Base-by-base conservation (phyloP, 2,329 filamentous ascomycete genomes). In the Cladosporium sp. region DNA sequence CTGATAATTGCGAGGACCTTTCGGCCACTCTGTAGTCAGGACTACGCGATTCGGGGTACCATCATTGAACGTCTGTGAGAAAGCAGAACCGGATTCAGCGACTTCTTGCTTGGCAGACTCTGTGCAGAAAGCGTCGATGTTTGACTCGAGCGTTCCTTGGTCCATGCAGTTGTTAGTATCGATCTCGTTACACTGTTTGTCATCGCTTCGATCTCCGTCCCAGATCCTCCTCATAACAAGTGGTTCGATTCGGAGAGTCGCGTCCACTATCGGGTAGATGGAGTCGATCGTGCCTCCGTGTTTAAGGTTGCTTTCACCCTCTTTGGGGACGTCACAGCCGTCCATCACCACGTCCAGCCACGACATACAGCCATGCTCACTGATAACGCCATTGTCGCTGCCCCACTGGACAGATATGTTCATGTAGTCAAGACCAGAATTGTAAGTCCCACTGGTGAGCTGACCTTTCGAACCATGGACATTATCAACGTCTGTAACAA, bases 281-380 rank as follows among this genome's bases (percentile, higher is more conserved):
- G 39, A 56, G 9, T 25, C 52, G 35, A 56, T 56, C 9, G 28
- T 56, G 9, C 57, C 57, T 13, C 57, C 57, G 15, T 56, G 52
- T 25, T 59, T 56, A n/a, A 32, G n/a, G 36, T 59, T 59, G 25
- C n/a, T n/a, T 2, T 22, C 20, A 9, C 40, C 19, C 2, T 44
- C 20, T 10, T 5, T 19, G n/a, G 48, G 56, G 9, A 56, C 37
- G 17, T 51, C 28, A 36, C 52, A 56, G 10, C 44, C 37, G 37
- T 59, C 57, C 13, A 34, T 59, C 4, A 56, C 44, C n/a, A 44
- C 28, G 32, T 51, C 52, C 7, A 59, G 52, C 57, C 57, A 59
- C 9, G 57, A 39, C 22, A 28, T 40, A 36, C 57, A 56, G 10
- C 37, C 32, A 25, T 56, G 44, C 39, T 59, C 51, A 13, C 51